Base-by-base conservation (phyloP, 345 rosid genomes). In the Gossypium herbaceum region DNA sequence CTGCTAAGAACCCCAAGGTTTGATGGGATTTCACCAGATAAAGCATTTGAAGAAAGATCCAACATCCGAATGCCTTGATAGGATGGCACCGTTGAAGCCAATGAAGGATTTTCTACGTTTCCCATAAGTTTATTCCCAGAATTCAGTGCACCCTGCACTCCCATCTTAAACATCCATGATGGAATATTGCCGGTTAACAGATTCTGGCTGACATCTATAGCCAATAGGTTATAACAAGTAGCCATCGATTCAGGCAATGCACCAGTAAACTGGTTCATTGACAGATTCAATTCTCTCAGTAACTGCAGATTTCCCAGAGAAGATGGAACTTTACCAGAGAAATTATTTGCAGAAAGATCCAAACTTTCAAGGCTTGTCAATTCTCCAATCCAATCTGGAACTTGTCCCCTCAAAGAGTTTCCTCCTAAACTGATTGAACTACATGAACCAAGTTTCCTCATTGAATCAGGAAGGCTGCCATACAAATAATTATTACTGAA, bases 301-400 rank as follows among this genome's bases (percentile, higher is more conserved):
- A 63, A 73, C 66, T 74, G 85, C 71, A 94, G 90, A 70, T 85
- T 88, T 56, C 98, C 97, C 2, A 94, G 72, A 22, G 91, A 84
- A 63, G 3, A 54, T 1, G 98, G 94, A 56, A 86, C 77, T 61
- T 64, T 65, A 34, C 90, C 94, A 20, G 92, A 84, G 60, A 92
- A 87, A 55, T 76, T 75, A 77, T 94, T 94, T 43, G 79, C 78
- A 2, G 98, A 94, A 82, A 94, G 94, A 90, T 92, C 97, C 71
- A 94, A 76, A 77, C 79, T 89, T 63, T 88, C 91, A 0, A 93
- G 91, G 71, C 70, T 79, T 60, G 62, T 70, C 77, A 95, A 44
- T 24, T 89, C 87, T 12, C 96, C 94, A 75, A 95, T 84, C 98
- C 97, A 94, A 59, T 69, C 76, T 8, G 97, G 97, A 77, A 93